phyloP scores from a whole-genome alignment of 2,329 filamentous ascomycete species.

The Nemania sp. region DNA sequence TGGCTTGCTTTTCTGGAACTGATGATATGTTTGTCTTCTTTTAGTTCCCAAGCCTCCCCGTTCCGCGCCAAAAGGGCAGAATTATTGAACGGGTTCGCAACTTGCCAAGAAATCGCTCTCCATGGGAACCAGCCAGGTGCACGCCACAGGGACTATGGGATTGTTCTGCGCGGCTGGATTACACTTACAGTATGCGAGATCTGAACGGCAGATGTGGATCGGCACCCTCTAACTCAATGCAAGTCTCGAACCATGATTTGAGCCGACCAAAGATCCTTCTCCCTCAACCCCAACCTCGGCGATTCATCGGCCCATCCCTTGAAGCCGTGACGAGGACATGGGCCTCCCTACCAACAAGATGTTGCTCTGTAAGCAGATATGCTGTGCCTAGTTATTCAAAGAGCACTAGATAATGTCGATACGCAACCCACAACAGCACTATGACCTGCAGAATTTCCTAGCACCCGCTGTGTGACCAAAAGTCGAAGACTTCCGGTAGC shows the following conservation, averaged over 20 bases:
- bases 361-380: too few relatives aligned
- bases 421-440: neutral
- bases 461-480: neutral
- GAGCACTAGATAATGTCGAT: neutral
- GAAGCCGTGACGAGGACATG: too few relatives aligned
- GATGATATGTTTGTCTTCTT: neutral
- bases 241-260: neutral
- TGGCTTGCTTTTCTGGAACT: conserved; percentile 10
- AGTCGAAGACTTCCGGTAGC: too few relatives aligned
- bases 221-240: conserved; percentile 12
- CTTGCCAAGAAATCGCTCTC: conserved; percentile 15
- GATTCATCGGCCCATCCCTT: neutral
- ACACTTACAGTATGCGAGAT: conserved; percentile 21
- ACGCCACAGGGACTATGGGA: conserved; percentile 12
- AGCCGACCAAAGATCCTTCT: neutral
- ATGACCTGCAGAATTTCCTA: neutral
- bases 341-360: neutral
- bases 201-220: conserved; percentile 28
- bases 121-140: conserved; percentile 8
- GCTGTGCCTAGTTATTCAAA: too few relatives aligned
- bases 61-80: neutral
- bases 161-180: conserved; percentile 18
- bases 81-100: neutral
- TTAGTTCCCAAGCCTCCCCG: neutral
- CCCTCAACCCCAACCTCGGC: neutral